Evolutionary conservation across 192 early-diverging fungal genomes (phyloP), one percentile per base, ranked within the genome.

Genomic region (Backusella macrospora): DNA sequence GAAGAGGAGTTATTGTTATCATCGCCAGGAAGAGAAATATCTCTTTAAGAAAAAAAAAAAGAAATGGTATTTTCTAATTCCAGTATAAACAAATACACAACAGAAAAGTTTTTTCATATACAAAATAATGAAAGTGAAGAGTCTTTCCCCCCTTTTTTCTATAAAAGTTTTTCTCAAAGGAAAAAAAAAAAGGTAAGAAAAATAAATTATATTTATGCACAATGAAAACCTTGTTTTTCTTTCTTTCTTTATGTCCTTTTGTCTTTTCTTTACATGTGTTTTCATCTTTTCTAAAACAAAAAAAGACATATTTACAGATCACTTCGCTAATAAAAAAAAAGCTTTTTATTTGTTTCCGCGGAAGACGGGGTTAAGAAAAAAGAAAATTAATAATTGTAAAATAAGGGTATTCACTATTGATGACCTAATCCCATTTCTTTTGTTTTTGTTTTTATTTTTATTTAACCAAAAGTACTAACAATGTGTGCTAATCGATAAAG

Each of bases 401-500:
- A 26, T 13, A 49, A 7, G 48, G 13, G 10, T 23, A 34, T 34
- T 34, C 29, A 34, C 29, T 34, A 34, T 34, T 59, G 52, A 18
- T 59, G 52, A 59, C 52, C 52, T 59, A 59, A 59, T 59, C 6
- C 18, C 48, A n/a, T 18, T 3, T 8, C 10, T 59, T 55, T 13
- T 59, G n/a, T 55, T 13, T 55, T 55, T 13, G 14, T 46, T 14
- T 1, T 34, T 46, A 12, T 43, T 40, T n/a, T 21, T 70, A 16
- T 64, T 70, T 74, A 79, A n/a, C 73, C 78, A 72, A 79, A 79
- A 40, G 73, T 75, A 63, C 78, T 79, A 29, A 79, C 78, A 59
- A 75, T 71, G 62, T 79, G 68, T n/a, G 78, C 73, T 38, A 79
- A 65, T 43, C 72, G 64, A 18, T 75, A 44, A n/a, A 72, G 52